phyloP scores from a whole-genome alignment of 208 protist species.

The Leptomonas pyrrhocoris region DNA sequence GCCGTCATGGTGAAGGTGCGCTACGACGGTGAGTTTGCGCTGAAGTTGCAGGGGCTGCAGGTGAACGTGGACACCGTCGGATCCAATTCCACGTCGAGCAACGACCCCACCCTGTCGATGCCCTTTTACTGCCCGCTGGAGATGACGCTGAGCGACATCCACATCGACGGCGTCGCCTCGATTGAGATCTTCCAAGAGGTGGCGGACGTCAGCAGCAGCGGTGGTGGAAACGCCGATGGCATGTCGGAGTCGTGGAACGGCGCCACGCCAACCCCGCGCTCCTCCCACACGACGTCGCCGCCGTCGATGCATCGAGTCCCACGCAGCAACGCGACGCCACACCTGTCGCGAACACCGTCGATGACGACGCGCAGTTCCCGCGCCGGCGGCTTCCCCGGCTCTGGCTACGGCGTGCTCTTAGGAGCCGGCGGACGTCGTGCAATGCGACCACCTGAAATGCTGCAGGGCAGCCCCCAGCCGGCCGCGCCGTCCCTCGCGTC shows the following conservation, averaged over 20 bases:
- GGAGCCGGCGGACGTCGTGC: slow-evolving; percentile 72
- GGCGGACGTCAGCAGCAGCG: slow-evolving; percentile 19
- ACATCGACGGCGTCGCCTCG: slow-evolving; percentile 77
- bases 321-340: slow-evolving; percentile 7
- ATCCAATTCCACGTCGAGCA: slow-evolving; percentile 42
- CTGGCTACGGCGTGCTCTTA: slow-evolving; percentile 77
- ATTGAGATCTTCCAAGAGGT: slow-evolving; percentile 86
- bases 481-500: slow-evolving; percentile 1
- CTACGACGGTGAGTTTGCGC: slow-evolving; percentile 80
- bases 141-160: slow-evolving; percentile 81
- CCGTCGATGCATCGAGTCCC: slow-evolving; percentile 14
- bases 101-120: slow-evolving; percentile 73
- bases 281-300: slow-evolving; percentile 1
- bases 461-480: slow-evolving; percentile 10
- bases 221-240: slow-evolving; percentile 1
- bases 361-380: slow-evolving; percentile 9
- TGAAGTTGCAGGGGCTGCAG: slow-evolving; percentile 77
- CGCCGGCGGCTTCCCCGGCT: slow-evolving; percentile 22
- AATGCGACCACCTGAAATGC: slow-evolving; percentile 70
- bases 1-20: slow-evolving; percentile 83
- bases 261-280: slow-evolving; percentile 3
- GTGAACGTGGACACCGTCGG: slow-evolving; percentile 88
- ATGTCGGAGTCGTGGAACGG: slow-evolving; percentile 5
- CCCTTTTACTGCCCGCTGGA: slow-evolving; percentile 90
- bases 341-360: slow-evolving; percentile 18